Conservation (phyloP, 495 filamentous ascomycete genomes). For the Xylaria sp. region DNA sequence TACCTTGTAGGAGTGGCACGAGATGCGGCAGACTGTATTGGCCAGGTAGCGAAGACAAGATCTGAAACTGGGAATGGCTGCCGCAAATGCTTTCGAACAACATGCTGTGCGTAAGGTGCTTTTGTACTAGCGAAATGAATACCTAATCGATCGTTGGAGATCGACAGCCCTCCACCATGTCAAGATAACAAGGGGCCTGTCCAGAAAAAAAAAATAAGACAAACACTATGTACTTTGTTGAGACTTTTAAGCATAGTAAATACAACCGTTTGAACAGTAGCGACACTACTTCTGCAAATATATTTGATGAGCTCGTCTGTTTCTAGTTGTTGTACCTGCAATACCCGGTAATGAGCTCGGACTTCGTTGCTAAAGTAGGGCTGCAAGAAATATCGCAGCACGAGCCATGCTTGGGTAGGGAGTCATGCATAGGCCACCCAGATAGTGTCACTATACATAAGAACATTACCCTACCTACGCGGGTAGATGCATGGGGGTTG, state of each 20-base stretch:
- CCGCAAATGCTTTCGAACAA: not conserved
- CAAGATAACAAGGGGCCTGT: not conserved
- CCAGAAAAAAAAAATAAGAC: not conserved
- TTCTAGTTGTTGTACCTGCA: too few relatives aligned
- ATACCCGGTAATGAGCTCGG: too few relatives aligned
- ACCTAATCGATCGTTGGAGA: not conserved
- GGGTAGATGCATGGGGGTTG: too few relatives aligned
- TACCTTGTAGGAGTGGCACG: not conserved
- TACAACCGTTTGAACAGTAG: not conserved
- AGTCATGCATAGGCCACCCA: too few relatives aligned
- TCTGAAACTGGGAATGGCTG: not conserved
- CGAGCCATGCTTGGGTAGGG: too few relatives aligned
- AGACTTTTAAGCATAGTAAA: not conserved
- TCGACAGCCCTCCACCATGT: not conserved
- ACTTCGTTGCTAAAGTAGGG: too few relatives aligned
- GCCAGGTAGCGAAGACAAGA: not conserved
- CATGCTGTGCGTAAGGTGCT: not conserved
- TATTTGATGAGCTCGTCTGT: too few relatives aligned
- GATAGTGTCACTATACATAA: too few relatives aligned
- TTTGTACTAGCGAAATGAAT: not conserved
- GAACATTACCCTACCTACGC: too few relatives aligned
- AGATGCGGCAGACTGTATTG: not conserved
- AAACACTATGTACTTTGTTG: not conserved
- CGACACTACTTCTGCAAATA: too few relatives aligned
- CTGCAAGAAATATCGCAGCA: too few relatives aligned